Base-by-base conservation (phyloP, 139 green algal species). In the Ettlia oleoabundans region DNA sequence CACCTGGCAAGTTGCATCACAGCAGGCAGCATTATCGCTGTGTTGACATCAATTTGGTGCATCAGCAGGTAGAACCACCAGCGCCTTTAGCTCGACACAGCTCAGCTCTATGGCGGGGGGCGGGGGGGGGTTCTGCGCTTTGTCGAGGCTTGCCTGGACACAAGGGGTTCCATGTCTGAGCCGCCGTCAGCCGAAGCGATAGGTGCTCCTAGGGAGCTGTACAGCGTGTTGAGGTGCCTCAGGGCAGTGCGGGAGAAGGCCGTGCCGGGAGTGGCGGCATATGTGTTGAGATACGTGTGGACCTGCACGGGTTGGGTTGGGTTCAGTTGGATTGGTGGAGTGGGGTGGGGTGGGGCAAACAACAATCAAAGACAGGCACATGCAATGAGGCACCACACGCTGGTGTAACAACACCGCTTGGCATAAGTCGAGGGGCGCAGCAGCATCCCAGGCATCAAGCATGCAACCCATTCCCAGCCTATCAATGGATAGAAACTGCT, bases 221-320 rank as follows among this genome's bases (percentile, higher is more conserved):
- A 88, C 64, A 91, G 75, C 24, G 28, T 13, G 24, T 87, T 83
- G 35, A 85, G 71, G 4, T 19, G 22, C 0, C 65, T 41, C 69
- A 95, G 78, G 18, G 86, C 69, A 2, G 18, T 38, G 1, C 37
- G 24, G 6, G 90, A 87, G 70, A 96, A 88, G 38, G 73, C 58
- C 7, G 81, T 53, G 6, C 66, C 76, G 13, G 82, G 72, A 2
- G 80, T 33, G 7, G 61, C 71, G 19, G 92, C 87, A 78, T 97
- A 97, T 10, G 85, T 55, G 38, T 82, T 83, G 2, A 97, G 86
- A 83, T 97, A 97, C 0, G 74, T 42, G 38, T 91, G 79, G 41
- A 96, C 93, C 89, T 96, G 86, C 47, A 8, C 21, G 21, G 58
- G 58, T n/a, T 10, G 21, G 9, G n/a, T 30, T 24, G 21, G 32